Base-by-base conservation (phyloP, 495 filamentous ascomycete species). In the Penicillium soppii region DNA sequence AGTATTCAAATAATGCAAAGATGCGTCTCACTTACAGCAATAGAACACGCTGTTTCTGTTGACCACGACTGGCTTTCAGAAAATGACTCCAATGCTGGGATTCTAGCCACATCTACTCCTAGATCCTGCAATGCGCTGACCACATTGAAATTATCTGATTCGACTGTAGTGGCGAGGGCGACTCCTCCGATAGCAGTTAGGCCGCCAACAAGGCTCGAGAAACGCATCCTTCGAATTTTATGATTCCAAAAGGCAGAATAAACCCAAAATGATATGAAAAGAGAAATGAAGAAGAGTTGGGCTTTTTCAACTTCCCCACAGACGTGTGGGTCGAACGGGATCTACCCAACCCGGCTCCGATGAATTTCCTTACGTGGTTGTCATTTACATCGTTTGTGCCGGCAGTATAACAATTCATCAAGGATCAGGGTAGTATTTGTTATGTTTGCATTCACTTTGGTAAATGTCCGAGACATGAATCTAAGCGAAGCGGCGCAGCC, bases 121-220 rank as follows among this genome's bases (percentile, higher is more conserved):
- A 55, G n/a, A n/a, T 50, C 12, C 13, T 39, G 15, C 19, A 62
- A 42, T 15, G 52, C 59, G 10, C 16, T 35, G 10, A 44, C 40
- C 9, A 62, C 49, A 19, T 53, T 52, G 37, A 62, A 62, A 37
- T 53, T 38, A 0, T 41, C 26, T 5, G 55, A 13, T 36, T 62
- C 55, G 4, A 58, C 27, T 15, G 27, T 19, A 29, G 45, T 32
- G 12, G 42, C 46, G 3, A 50, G 42, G 16, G 42, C 10, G 22
- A 48, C 10, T 1, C 50, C 40, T 9, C 56, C n/a, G 12, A 54
- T 20, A 7, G 42, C 46, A 37, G 47, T 30, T 30, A 58, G 15
- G 8, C 40, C 51, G 56, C 51, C 42, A 41, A 58, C 23, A 13
- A 54, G 8, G 29, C 40, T 32, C 13, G n/a, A 32, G 30, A 42